Conservation (phyloP, 495 filamentous ascomycete genomes). For the Aspergillus biplanus region DNA sequence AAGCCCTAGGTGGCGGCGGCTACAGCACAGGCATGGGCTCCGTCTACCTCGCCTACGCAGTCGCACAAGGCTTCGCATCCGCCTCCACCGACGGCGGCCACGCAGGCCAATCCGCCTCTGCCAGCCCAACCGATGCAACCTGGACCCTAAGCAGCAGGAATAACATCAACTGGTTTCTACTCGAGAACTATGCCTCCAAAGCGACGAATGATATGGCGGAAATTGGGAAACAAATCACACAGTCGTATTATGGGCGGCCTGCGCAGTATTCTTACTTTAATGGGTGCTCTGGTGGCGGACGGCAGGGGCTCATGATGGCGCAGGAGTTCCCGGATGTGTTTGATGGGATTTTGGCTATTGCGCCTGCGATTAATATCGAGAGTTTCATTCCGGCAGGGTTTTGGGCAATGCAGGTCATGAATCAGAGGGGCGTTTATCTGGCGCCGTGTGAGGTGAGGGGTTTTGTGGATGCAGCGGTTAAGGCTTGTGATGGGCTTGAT, state of each 20-base stretch:
- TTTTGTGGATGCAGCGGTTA: constrained; percentile 42
- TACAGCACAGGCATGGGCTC: constrained; percentile 24
- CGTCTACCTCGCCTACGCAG: constrained; percentile 7
- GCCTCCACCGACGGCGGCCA: constrained; percentile 40
- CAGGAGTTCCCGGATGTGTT: constrained; percentile 50
- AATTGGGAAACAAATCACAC: constrained; percentile 24
- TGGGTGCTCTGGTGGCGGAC: constrained; percentile 53
- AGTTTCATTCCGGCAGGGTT: constrained; percentile 33
- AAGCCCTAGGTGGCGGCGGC: constrained; percentile 49
- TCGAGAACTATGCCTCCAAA: constrained; percentile 47
- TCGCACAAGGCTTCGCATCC: constrained; percentile 5
- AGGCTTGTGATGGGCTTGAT: constrained; percentile 55
- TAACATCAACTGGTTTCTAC: constrained; percentile 41
- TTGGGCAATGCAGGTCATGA: constrained; percentile 30
- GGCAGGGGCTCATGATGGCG: constrained; percentile 49
- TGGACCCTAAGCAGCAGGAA: constrained; percentile 48
- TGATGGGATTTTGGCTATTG: constrained; percentile 64
- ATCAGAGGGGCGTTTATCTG: constrained; percentile 40
- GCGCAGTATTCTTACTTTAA: constrained; percentile 45
- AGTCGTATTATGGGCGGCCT: constrained; percentile 19
- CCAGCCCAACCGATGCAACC: constrained; percentile 14
- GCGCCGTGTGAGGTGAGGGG: constrained; percentile 49
- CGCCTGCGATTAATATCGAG: constrained; percentile 46
- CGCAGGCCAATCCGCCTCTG: constrained; percentile 41
- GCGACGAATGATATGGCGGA: constrained; percentile 36